A percentile compares a stretch with the other conserved stretches of the same genome.
These are phyloP conservation scores for Penicillium sp. DNA, from an alignment of 2,329 filamentous ascomycete genomes.

Conservation along the genomic window DNA sequence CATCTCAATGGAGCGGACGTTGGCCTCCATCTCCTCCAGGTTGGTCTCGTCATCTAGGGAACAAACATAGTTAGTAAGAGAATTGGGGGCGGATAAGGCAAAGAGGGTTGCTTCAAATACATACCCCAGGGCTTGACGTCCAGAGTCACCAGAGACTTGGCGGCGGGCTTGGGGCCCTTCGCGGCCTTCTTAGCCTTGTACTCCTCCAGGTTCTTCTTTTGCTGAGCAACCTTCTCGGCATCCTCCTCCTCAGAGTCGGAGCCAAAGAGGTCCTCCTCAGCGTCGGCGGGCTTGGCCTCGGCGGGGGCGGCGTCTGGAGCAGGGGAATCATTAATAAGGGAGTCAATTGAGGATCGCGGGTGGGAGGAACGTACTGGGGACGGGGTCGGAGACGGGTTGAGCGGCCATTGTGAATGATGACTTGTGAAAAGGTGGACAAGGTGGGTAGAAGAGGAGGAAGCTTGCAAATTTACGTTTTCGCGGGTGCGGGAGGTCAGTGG, in stretches of 20 bases:
- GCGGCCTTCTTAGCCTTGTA: slow-evolving; percentile 97
- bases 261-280: slow-evolving; percentile 92
- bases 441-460: background rate
- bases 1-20: slow-evolving; percentile 82
- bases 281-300: slow-evolving; percentile 79
- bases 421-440: background rate
- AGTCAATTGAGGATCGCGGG: too few species aligned
- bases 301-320: slow-evolving; percentile 55
- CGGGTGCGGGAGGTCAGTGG: too few species aligned
- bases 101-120: slow-evolving; percentile 48
- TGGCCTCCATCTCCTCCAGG: slow-evolving; percentile 78
- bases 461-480: too few species aligned
- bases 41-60: slow-evolving; percentile 84
- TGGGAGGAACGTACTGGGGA: background rate
- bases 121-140: slow-evolving; percentile 99
- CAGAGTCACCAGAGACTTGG: slow-evolving; percentile 94
- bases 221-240: slow-evolving; percentile 78
- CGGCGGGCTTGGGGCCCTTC: slow-evolving; percentile 80
- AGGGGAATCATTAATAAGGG: slow-evolving; percentile 61
- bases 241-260: slow-evolving; percentile 87
- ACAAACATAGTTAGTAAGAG: slow-evolving; percentile 24
- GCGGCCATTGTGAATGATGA: background rate
- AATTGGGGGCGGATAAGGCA: too few species aligned
- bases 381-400: background rate
- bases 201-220: slow-evolving; percentile 87